A percentile compares a stretch with the other conserved stretches of the same genome.
Conservation (phyloP, 2,329 filamentous ascomycete species). For the Trichophaea hybrida region DNA sequence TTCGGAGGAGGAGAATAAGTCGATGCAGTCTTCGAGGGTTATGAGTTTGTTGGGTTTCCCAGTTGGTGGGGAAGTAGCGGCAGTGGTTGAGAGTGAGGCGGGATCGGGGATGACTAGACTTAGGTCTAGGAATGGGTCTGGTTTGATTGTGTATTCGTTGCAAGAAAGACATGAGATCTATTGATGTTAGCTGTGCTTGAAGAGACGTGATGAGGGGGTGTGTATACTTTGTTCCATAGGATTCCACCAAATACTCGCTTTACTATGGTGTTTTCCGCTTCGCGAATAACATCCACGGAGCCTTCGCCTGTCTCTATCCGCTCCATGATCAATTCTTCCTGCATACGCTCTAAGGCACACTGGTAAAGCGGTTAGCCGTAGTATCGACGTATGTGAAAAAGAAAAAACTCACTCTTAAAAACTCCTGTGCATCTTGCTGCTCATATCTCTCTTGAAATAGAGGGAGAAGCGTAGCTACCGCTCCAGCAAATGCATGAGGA, state of each 20-base stretch:
- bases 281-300: constrained; percentile 2
- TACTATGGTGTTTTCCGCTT: constrained; percentile 17
- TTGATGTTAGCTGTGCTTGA: background rate
- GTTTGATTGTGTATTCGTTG: constrained; percentile 18
- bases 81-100: background rate
- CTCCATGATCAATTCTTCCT: constrained; percentile 16
- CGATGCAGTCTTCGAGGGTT: constrained; percentile 20
- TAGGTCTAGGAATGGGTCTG: constrained; percentile 19
- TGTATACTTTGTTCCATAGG: constrained; percentile 21
- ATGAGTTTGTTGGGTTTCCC: constrained; percentile 12
- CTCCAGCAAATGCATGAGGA: constrained; percentile 21
- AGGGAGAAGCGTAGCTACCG: constrained; percentile 17
- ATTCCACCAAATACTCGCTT: constrained; percentile 19
- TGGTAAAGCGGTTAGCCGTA: constrained; percentile 3
- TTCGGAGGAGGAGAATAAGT: constrained; percentile 20
- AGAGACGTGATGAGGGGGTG: background rate
- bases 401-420: constrained; percentile 14
- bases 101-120: constrained; percentile 19
- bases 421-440: constrained; percentile 23
- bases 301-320: constrained; percentile 1
- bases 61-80: constrained; percentile 1
- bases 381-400: background rate
- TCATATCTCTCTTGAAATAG: constrained; percentile 21
- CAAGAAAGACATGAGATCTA: constrained; percentile 20
- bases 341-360: constrained; percentile 20